These are phyloP conservation scores for Onygenales sp. DNA, from an alignment of 2,329 filamentous ascomycete genomes.

Conservation along the genomic window DNA sequence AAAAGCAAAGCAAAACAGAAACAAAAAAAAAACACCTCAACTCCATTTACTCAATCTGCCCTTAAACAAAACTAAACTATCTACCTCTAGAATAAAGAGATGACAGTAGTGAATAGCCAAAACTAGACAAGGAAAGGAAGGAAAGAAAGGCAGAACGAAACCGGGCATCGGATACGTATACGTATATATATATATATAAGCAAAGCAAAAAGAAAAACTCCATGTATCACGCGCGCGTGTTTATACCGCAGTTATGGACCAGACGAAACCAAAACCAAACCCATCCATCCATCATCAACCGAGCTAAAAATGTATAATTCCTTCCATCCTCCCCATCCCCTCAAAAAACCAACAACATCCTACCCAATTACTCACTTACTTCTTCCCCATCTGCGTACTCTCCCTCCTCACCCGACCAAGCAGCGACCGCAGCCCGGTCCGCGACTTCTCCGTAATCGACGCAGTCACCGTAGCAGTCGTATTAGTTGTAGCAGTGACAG, in stretches of 20 bases:
- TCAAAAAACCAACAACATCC: not conserved
- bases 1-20: no score
- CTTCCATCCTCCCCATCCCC: not conserved
- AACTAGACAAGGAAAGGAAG: not conserved
- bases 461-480: not conserved
- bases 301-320: not conserved
- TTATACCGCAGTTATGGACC: not conserved
- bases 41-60: no score
- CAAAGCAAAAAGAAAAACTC: not conserved
- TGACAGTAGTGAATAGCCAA: not conserved
- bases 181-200: not conserved
- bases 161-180: not conserved
- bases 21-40: no score
- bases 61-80: no score
- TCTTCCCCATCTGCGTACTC: not conserved
- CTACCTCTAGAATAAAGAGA: no score
- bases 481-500: not conserved
- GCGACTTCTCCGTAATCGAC: not conserved
- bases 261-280: no score
- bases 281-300: no score
- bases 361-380: not conserved
- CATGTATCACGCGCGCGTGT: not conserved
- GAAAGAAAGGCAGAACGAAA: not conserved
- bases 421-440: not conserved
- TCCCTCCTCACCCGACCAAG: conserved; percentile 1